A percentile compares a stretch with the other conserved stretches of the same genome.
Evolutionary conservation across 2,329 filamentous ascomycete genomes (phyloP).

Genomic region (Colletotrichum falcatum): DNA sequence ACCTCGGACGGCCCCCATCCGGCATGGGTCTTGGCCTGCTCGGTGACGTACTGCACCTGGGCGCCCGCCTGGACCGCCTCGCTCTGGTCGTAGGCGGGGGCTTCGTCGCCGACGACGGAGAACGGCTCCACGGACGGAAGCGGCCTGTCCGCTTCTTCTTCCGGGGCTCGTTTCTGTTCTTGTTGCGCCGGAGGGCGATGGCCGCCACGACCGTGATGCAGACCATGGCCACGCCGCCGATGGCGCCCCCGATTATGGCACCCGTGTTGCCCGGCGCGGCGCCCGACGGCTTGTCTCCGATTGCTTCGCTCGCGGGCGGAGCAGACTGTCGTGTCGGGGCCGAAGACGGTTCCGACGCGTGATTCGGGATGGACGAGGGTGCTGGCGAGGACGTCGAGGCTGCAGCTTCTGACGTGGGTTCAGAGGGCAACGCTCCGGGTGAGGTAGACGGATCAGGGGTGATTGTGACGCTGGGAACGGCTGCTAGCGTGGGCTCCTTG

Average conservation of each 20-base stretch:
- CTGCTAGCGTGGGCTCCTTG: conserved; percentile 4
- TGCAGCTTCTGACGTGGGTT: not conserved
- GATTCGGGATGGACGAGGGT: not conserved
- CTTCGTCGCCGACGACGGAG: not conserved
- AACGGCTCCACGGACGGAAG: not conserved
- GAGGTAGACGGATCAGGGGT: not conserved
- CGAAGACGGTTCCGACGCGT: not conserved
- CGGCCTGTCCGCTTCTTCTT: conserved; percentile 2
- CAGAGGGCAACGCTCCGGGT: not conserved
- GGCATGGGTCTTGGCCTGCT: not conserved
- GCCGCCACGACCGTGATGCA: conserved; percentile 46
- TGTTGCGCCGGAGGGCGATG: conserved; percentile 40
- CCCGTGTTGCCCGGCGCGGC: conserved; percentile 45
- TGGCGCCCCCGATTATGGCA: conserved; percentile 50
- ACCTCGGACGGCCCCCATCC: conserved; percentile 13
- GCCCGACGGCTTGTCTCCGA: conserved; percentile 1
- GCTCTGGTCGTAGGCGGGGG: conserved; percentile 6
- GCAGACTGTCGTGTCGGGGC: not conserved
- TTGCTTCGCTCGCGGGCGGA: not conserved
- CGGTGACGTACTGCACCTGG: not conserved
- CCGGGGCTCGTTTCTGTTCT: not conserved
- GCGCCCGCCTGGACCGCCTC: not conserved
- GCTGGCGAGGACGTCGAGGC: not conserved
- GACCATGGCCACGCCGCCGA: conserved; percentile 51
- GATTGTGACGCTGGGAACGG: not conserved